These are phyloP conservation scores for Aspergillus jensenii DNA, from an alignment of 2,329 filamentous ascomycete species.

Conservation along the genomic window DNA sequence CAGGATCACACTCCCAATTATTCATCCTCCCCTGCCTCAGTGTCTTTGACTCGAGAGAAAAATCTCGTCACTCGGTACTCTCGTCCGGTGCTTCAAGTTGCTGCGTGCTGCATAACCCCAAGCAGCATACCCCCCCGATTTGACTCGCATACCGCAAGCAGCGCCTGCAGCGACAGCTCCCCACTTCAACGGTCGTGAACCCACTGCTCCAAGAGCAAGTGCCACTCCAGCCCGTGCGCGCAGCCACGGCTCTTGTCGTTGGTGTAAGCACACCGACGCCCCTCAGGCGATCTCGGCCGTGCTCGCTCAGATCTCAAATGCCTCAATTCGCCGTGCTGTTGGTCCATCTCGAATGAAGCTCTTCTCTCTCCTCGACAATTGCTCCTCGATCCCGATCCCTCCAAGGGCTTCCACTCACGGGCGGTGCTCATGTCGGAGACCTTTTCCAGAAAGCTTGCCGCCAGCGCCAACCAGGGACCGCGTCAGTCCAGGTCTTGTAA, in stretches of 20 bases:
- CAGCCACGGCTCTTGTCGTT: background rate
- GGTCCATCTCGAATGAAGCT: slow-evolving; percentile 20
- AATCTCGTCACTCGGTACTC: no score
- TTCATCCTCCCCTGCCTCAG: no score
- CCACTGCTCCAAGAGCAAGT: background rate
- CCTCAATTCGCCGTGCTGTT: slow-evolving; percentile 29
- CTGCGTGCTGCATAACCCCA: background rate
- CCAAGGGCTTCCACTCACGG: slow-evolving; percentile 24
- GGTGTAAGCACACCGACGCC: slow-evolving; percentile 16
- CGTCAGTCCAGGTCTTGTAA: slow-evolving; percentile 40
- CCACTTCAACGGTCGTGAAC: background rate
- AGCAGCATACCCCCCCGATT: background rate
- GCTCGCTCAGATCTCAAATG: slow-evolving; percentile 29
- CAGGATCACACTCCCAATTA: no score
- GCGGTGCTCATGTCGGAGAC: slow-evolving; percentile 14
- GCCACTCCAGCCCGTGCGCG: background rate
- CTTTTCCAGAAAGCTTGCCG: slow-evolving; percentile 20
- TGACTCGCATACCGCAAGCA: background rate
- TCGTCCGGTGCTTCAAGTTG: no score
- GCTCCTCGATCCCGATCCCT: slow-evolving; percentile 14
- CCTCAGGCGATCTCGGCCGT: slow-evolving; percentile 32
- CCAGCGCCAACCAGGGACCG: slow-evolving; percentile 15
- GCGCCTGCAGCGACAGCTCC: background rate
- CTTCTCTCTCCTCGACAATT: slow-evolving; percentile 3
- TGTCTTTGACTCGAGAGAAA: no score